phyloP scores from a whole-genome alignment of 2,329 filamentous ascomycete genomes.

The Pochonia chlamydosporia region DNA sequence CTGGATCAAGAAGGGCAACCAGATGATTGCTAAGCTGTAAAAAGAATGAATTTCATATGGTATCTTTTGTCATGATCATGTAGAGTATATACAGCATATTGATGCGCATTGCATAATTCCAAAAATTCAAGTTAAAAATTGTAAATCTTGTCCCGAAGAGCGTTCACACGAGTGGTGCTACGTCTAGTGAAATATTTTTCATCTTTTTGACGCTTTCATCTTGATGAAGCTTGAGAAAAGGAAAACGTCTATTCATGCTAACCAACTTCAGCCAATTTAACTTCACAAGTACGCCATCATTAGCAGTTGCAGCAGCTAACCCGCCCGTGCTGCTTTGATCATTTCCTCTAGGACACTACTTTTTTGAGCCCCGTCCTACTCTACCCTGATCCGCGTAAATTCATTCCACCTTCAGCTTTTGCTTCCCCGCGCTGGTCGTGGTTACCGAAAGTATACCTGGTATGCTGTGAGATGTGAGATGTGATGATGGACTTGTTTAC shows the following conservation, averaged over 20 bases:
- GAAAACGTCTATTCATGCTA: conserved; percentile 27
- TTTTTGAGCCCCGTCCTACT: neutral
- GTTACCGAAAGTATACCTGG: neutral
- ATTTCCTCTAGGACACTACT: neutral
- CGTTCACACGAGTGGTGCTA: too few relatives aligned
- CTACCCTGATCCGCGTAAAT: neutral
- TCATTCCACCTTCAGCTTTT: neutral
- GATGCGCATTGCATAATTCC: neutral
- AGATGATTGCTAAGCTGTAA: conserved; percentile 67
- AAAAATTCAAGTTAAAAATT: neutral
- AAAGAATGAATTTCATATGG: neutral
- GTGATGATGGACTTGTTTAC: neutral
- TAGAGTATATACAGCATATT: conserved; percentile 15
- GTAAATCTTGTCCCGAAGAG: neutral
- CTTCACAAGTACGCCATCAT: conserved; percentile 25
- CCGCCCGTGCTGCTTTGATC: neutral
- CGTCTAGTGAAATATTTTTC: neutral
- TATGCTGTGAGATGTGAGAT: neutral
- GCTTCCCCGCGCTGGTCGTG: neutral
- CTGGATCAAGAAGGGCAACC: conserved; percentile 62
- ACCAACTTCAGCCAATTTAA: conserved; percentile 18
- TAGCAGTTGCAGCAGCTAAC: neutral
- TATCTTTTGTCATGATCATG: conserved; percentile 14
- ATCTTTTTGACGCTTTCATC: neutral
- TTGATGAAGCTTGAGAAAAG: neutral